Base-by-base conservation (phyloP, 768 basidiomycete species). In the Trametes maxima region DNA sequence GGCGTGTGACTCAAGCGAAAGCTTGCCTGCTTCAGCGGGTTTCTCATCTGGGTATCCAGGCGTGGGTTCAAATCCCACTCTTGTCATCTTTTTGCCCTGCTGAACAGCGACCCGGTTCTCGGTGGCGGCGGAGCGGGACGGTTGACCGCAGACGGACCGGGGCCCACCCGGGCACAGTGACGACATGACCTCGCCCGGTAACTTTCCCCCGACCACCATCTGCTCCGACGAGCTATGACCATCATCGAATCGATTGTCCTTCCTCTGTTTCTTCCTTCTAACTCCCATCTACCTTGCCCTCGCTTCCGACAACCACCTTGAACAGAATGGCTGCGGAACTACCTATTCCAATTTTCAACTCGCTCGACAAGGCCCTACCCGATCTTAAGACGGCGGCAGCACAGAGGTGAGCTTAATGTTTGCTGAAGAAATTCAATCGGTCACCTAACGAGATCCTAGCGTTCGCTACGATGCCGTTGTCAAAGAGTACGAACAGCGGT, bases 401-500 rank as follows among this genome's bases (percentile, higher is more conserved):
- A 43, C 84, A 89, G 66, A 81, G 80, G 58, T 79, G 36, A 63
- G 77, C 65, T 22, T 24, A 5, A 16, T 25, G 13, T 10, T 28
- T 51, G 35, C 49, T n/a, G 33, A 6, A 21, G 3, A 2, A 12
- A 6, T 28, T 22, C 7, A 28, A 2, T 47, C 13, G 24, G 3
- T 42, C 3, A 13, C 8, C 37, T 42, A 49, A 45, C 33, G 57
- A 1, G 43, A 24, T 33, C 46, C 4, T 50, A 82, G 79, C 19
- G 74, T 75, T 48, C 79, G 87, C 45, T 92, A 87, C 87, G 78
- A 85, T 65, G 73, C 79, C 28, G 82, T 92, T 39, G 79, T 80
- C 1, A 75, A 79, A 24, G 81, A 88, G 67, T 93, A 90, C 70
- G 76, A 81, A 67, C 75, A 70, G 55, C 79, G 84, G 59, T 92